These are phyloP conservation scores for Discostella stelligeroides DNA, from an alignment of 108 stramenopile genomes.

Conservation along the genomic window DNA sequence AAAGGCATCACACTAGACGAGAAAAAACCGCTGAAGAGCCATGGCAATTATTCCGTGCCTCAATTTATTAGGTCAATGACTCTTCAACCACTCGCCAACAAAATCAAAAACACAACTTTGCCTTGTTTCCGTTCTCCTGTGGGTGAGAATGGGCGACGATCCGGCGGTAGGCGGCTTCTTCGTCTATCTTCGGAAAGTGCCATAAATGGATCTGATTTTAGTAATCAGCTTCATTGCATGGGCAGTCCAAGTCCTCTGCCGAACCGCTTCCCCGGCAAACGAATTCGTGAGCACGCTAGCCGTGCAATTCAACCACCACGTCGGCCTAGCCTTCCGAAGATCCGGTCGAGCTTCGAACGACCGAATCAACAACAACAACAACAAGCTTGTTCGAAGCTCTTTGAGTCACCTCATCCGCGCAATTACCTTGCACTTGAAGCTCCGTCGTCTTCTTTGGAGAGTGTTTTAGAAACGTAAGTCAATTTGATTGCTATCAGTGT, in stretches of 20 bases:
- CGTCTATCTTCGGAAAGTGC: slow-evolving; percentile 45
- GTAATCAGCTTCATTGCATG: slow-evolving; percentile 34
- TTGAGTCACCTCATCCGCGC: slow-evolving; percentile 43
- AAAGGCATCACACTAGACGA: slow-evolving; percentile 25
- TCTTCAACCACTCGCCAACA: slow-evolving; percentile 31
- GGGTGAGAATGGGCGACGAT: not conserved
- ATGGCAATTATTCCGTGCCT: slow-evolving; percentile 11
- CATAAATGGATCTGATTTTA: slow-evolving; percentile 35
- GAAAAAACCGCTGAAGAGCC: slow-evolving; percentile 13
- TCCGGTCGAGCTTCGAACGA: slow-evolving; percentile 26
- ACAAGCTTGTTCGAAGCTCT: slow-evolving; percentile 18
- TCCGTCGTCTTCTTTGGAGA: slow-evolving; percentile 14
- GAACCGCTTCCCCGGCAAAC: slow-evolving; percentile 2
- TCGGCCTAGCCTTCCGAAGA: slow-evolving; percentile 20
- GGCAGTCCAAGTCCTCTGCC: slow-evolving; percentile 30
- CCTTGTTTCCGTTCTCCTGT: slow-evolving; percentile 17
- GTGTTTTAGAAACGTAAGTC: slow-evolving; percentile 25
- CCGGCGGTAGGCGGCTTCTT: slow-evolving; percentile 7
- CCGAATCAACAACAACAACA: slow-evolving; percentile 13
- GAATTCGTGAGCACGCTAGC: slow-evolving; percentile 19
- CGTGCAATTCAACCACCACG: slow-evolving; percentile 25
- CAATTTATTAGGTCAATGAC: slow-evolving; percentile 37
- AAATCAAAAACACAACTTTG: slow-evolving; percentile 23
- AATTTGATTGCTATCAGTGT: too few species aligned
- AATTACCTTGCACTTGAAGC: slow-evolving; percentile 31